Conservation (phyloP, 2,329 filamentous ascomycete species). For the Colletotrichum sp. region DNA sequence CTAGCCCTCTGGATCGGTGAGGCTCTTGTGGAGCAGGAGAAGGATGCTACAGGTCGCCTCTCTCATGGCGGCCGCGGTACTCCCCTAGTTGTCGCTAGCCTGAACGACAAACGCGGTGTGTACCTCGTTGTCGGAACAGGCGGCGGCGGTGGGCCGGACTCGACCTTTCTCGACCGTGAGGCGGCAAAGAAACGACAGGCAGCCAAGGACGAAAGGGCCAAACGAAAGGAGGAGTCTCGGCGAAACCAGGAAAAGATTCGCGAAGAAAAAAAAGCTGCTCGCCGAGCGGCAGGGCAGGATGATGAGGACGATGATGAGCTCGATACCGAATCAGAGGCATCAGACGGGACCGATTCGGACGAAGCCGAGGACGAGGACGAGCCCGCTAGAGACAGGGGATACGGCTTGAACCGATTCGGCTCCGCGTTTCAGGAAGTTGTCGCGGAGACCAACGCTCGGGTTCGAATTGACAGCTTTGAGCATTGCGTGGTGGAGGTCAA, state of each 20-base stretch:
- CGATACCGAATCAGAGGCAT: conserved; percentile 45
- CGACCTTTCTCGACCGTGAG: conserved; percentile 71
- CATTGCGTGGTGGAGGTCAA: conserved; percentile 97
- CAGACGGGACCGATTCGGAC: conserved; percentile 46
- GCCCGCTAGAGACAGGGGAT: conserved; percentile 64
- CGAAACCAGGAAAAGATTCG: conserved; percentile 62
- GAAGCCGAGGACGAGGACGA: conserved; percentile 64
- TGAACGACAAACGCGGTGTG: conserved; percentile 85
- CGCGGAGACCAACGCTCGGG: conserved; percentile 85
- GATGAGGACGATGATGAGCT: conserved; percentile 55
- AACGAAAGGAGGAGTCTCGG: conserved; percentile 63
- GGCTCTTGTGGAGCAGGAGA: conserved; percentile 88
- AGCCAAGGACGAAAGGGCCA: conserved; percentile 67
- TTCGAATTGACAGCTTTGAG: conserved; percentile 95
- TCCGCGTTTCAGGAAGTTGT: conserved; percentile 96
- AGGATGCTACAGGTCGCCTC: conserved; percentile 73
- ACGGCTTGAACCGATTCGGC: conserved; percentile 88
- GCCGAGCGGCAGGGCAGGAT: conserved; percentile 49
- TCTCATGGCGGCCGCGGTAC: conserved; percentile 74
- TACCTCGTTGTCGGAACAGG: conserved; percentile 95
- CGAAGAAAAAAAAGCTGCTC: conserved; percentile 67
- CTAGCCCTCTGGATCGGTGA: conserved; percentile 94
- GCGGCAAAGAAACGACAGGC: conserved; percentile 67
- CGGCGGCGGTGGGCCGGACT: conserved; percentile 79
- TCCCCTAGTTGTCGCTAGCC: conserved; percentile 86